Evolutionary conservation across 2,329 filamentous ascomycete genomes (phyloP), one percentile per base, ranked within the genome.

Genomic region (Ophiostoma sp.): DNA sequence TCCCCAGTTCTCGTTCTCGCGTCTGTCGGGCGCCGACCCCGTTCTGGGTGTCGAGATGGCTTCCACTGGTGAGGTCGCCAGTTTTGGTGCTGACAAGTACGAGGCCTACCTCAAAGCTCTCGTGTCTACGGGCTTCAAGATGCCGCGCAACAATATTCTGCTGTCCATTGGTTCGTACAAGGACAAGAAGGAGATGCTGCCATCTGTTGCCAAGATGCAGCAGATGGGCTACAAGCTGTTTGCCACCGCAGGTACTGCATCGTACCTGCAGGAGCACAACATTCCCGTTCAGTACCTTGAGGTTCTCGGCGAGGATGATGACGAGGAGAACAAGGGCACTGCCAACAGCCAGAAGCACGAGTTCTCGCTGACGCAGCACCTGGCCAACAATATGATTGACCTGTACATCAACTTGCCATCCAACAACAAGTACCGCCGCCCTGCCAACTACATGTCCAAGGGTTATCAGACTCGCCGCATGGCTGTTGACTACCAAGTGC

Each of bases 341-440:
- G 93, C 94, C 78, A 68, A 67, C 66, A 89, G 93, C 71, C 92
- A 96, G 77, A 93, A 94, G 78, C 92, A 93, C 0, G 95, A 99
- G 80, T 99, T 96, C 81, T 99, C 95, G 8, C 85, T 99, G 71
- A 97, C 93, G 1, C 93, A 98, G 81, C 94, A 97, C 81, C 82
- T 99, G 79, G 91, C 94, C 69, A 98, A 97, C 82, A 98, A 98
- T 81, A 89, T 95, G 78, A 99, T 99, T 75, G 94, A 98, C 78
- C 82, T 99, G 70, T 99, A 99, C 82, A 97, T 99, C 87, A 99
- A 99, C 79, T 80, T 99, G 79, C 95, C 95, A n/a, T 98, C 95
- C 12, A 97, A 87, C 86, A 99, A 99, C 83, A 91, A 93, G 78
- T 99, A 96, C 84, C 88, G 95, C 74, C 89, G 95, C 73, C 95